Evolutionary conservation across 441 rosid genomes (phyloP).

Genomic region (Erodium texanum): DNA sequence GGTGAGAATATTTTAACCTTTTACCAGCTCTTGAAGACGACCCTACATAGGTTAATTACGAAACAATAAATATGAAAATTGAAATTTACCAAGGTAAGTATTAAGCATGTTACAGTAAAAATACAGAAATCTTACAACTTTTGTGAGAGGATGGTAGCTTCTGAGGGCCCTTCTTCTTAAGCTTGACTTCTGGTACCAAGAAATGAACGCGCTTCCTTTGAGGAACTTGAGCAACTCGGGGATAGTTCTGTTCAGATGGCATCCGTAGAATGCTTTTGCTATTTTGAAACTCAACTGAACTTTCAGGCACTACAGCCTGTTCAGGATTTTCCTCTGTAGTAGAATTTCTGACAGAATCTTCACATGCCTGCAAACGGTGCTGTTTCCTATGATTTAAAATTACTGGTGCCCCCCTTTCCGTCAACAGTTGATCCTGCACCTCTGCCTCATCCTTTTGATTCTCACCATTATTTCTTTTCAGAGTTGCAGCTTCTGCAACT

Average conservation of each 20-base stretch:
- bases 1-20: conserved; percentile 23
- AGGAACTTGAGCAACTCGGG: conserved; percentile 10
- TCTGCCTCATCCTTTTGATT: conserved; percentile 21
- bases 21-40: conserved; percentile 21
- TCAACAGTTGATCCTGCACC: conserved; percentile 20
- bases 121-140: conserved; percentile 22
- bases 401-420: conserved; percentile 25
- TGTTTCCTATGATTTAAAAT: conserved; percentile 24
- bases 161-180: conserved; percentile 19
- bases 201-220: conserved; percentile 37
- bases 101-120: background rate
- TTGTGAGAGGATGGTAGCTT: conserved; percentile 17
- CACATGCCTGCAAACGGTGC: conserved; percentile 24
- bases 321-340: conserved; percentile 18
- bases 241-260: conserved; percentile 15
- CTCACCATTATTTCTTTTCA: conserved; percentile 17
- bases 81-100: conserved; percentile 6
- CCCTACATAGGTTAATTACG: conserved; percentile 13
- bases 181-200: conserved; percentile 25
- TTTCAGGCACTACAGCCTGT: conserved; percentile 20
- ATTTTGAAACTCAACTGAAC: conserved; percentile 12
- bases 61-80: background rate
- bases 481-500: conserved; percentile 8
- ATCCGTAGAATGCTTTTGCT: conserved; percentile 13
- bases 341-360: conserved; percentile 17